Percentiles rank a stretch among this genome's conserved stretches.
Evolutionary conservation across 2,329 filamentous ascomycete genomes (phyloP).

Genomic region (Trichoderma citrinoviride): DNA sequence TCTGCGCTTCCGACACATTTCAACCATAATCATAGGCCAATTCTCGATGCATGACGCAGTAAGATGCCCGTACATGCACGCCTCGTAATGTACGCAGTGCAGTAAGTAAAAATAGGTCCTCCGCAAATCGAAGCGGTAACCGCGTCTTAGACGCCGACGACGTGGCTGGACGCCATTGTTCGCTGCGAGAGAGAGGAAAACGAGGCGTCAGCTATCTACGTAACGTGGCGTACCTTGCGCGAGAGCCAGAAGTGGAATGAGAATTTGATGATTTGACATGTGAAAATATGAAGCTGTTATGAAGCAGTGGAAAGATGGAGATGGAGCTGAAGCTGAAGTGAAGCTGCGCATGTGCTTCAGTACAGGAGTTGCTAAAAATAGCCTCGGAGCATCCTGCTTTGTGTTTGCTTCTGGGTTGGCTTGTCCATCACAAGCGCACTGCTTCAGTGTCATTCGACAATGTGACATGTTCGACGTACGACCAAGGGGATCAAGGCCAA

Average conservation of each 20-base stretch:
- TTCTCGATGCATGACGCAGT: slow-evolving; percentile 6
- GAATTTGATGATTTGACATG: too few relatives aligned
- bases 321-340: not conserved
- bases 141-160: not conserved
- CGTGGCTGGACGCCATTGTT: not conserved
- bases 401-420: not conserved
- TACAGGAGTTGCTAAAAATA: not conserved
- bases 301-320: not conserved
- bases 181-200: not conserved
- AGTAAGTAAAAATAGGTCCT: not conserved
- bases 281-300: not conserved
- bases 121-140: not conserved
- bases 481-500: not conserved
- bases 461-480: too few relatives aligned
- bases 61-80: slow-evolving; percentile 1
- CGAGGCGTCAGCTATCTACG: not conserved
- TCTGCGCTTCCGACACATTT: not conserved
- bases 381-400: not conserved
- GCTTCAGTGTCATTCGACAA: too few relatives aligned
- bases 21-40: not conserved
- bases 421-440: not conserved
- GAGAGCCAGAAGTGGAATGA: not conserved
- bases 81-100: too few relatives aligned
- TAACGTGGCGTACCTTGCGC: not conserved
- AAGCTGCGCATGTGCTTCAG: not conserved